A percentile compares a stretch with the other conserved stretches of the same genome.
These are phyloP conservation scores for Aspergillus kassunensis DNA, from an alignment of 495 filamentous ascomycete genomes.

Conservation along the genomic window DNA sequence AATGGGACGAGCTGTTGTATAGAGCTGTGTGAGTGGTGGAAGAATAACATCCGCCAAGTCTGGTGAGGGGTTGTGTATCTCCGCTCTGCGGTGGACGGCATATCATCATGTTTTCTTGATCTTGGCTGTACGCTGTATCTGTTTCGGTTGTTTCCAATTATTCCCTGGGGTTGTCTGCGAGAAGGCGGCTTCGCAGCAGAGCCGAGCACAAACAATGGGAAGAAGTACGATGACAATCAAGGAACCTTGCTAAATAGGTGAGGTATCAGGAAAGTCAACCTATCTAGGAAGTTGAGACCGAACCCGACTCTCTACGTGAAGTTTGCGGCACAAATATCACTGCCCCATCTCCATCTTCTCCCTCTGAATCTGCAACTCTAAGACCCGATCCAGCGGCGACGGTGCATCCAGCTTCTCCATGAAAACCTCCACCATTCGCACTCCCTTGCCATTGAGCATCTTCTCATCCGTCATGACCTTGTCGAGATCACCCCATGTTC, in stretches of 20 bases:
- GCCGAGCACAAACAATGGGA: too few species aligned
- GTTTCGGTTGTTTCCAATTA: too few species aligned
- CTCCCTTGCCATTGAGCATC: slow-evolving; percentile 28
- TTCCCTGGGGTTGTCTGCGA: too few species aligned
- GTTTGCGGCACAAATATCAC: not conserved
- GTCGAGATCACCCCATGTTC: slow-evolving; percentile 18
- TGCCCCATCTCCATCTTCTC: slow-evolving; percentile 7
- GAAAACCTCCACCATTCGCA: slow-evolving; percentile 34
- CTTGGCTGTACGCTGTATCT: too few species aligned
- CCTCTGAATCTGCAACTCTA: slow-evolving; percentile 9
- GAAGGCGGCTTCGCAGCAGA: too few species aligned
- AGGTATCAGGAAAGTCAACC: too few species aligned
- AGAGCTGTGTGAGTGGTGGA: slow-evolving; percentile 5
- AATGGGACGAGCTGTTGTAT: not conserved
- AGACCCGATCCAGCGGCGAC: slow-evolving; percentile 10
- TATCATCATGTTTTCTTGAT: too few species aligned
- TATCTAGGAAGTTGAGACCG: too few species aligned
- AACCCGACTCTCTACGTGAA: too few species aligned
- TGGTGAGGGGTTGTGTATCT: slow-evolving; percentile 11
- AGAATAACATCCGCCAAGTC: slow-evolving; percentile 4
- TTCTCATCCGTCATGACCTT: slow-evolving; percentile 12
- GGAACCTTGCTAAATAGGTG: too few species aligned
- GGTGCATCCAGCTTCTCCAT: slow-evolving; percentile 30
- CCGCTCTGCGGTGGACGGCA: too few species aligned
- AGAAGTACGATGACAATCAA: too few species aligned